phyloP scores from a whole-genome alignment of 164 flowering plant genomes.

The Saururus chinensis region DNA sequence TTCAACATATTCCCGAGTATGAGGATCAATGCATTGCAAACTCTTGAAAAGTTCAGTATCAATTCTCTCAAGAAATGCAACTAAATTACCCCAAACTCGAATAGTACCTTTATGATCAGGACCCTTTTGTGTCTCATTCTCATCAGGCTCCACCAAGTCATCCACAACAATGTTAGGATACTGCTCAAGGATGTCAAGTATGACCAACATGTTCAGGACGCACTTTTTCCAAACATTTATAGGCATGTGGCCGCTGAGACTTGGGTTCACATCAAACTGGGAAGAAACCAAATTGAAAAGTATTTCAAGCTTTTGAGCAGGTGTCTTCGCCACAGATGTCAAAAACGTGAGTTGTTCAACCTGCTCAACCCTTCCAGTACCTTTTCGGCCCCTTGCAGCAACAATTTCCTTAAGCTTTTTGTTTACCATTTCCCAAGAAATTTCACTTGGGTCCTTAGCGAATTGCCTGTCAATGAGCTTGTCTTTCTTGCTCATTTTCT shows the following conservation, averaged over 20 bases:
- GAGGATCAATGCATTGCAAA: slow-evolving; percentile 88
- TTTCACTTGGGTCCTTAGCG: slow-evolving; percentile 67
- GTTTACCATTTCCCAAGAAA: slow-evolving; percentile 80
- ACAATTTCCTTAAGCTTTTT: slow-evolving; percentile 74
- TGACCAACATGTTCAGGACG: slow-evolving; percentile 53
- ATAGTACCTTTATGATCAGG: slow-evolving; percentile 59
- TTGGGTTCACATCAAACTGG: slow-evolving; percentile 89
- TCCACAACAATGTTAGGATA: slow-evolving; percentile 70
- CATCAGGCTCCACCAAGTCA: slow-evolving; percentile 85
- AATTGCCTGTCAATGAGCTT: slow-evolving; percentile 73
- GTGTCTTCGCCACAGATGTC: slow-evolving; percentile 84
- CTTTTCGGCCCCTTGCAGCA: slow-evolving; percentile 88
- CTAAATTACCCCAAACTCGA: slow-evolving; percentile 82
- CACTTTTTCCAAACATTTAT: slow-evolving; percentile 86
- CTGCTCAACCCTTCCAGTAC: slow-evolving; percentile 89
- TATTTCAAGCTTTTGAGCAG: slow-evolving; percentile 96
- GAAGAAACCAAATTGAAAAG: slow-evolving; percentile 82
- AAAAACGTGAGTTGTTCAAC: slow-evolving; percentile 90
- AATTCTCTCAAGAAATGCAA: slow-evolving; percentile 80
- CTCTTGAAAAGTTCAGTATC: slow-evolving; percentile 89
- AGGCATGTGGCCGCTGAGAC: slow-evolving; percentile 90
- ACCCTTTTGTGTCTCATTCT: slow-evolving; percentile 75
- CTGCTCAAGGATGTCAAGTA: slow-evolving; percentile 72
- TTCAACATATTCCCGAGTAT: slow-evolving; percentile 80
- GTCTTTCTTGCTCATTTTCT: slow-evolving; percentile 64